Evolutionary conservation across 352 stramenopile species (phyloP), one percentile per base, ranked within the genome.

Genomic region (Globisporangium uncinulatum): DNA sequence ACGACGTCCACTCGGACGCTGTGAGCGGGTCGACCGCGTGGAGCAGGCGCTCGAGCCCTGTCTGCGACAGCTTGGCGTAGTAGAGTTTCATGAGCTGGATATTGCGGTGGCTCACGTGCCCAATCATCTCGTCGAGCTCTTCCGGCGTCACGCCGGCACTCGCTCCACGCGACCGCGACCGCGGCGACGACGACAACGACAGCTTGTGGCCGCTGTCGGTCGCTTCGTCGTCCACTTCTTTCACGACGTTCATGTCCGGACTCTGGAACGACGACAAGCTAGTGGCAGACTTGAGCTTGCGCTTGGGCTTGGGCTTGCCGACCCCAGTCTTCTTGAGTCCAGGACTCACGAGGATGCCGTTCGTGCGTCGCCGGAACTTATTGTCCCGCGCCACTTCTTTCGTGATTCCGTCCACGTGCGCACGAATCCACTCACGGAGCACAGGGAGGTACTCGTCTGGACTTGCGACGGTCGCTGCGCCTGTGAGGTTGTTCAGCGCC

Each of bases 41-140:
- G 20, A 91, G 60, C 14, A 91, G 58, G 1, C 68, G 70, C 51
- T 82, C 66, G 1, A 91, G 64, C 13, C 81, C 81, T 51, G 70
- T 76, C 43, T 83, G 65, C 7, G 77, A 83, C 1, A 89, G 71
- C 34, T 74, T 87, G 0, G 77, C 65, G 61, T 88, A 90, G 57
- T 90, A 90, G 0, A 90, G 59, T 43, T 79, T 74, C 80, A 90
- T 88, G 10, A 90, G 39, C 37, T 89, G 77, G 42, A 73, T 87
- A 57, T 87, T 74, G 15, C 79, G 78, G 54, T 91, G 79, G 10
- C 63, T 75, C 42, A 76, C 83, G 54, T 71, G 56, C 0, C 78
- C 79, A 36, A 89, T 86, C 15, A 88, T 63, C 42, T 71, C 62
- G 34, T 86, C 74, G 43, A 91, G 65, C 45, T 89, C 78, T 17